Evolutionary conservation across 805 yeast species (phyloP), one percentile per base, ranked within the genome.

Genomic region (Candida patagonica): DNA sequence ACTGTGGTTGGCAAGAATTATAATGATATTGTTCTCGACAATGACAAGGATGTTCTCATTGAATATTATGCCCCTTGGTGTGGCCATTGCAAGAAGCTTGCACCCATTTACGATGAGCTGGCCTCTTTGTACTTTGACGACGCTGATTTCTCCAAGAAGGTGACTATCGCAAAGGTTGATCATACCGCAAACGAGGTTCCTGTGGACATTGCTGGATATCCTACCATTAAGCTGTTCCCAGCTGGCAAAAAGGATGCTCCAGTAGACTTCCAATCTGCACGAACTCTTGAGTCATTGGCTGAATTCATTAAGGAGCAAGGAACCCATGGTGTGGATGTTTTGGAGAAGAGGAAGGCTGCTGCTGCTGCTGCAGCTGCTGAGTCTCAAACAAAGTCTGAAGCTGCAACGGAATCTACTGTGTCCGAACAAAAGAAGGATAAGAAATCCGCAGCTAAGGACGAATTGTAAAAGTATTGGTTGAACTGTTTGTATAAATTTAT

Each of bases 61-160:
- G 83, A 85, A 68, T 89, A 88, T 66, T 88, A 84, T 58, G 96
- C 97, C 36, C 94, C 96, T 59, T 89, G 97, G 96, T 88, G 96
- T 71, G 96, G 96, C 13, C 92, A 88, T 67, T 88, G 96, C 72
- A 86, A 88, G 69, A 74, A 72, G 37, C 66, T 85, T 48, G 94
- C 85, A 15, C 95, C 95, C 17, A 71, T 69, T 43, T 89, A 78
- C 70, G 94, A 84, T 60, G 92, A 88, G 59, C 74, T 92, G 49
- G 96, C 89, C 38, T 78, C 67, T 37, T 53, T 80, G 40, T 83
- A 71, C 63, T 68, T 66, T 44, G 61, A 70, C 38, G 76, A 78
- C 56, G 56, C 63, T 17, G 67, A 61, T 35, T 67, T 68, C 37
- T 59, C 63, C 40, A 65, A 65, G 40, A 70, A 77, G 58, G 82